phyloP scores from a whole-genome alignment of 805 yeast genomes.

The Wickerhamiella sergipiensis region DNA sequence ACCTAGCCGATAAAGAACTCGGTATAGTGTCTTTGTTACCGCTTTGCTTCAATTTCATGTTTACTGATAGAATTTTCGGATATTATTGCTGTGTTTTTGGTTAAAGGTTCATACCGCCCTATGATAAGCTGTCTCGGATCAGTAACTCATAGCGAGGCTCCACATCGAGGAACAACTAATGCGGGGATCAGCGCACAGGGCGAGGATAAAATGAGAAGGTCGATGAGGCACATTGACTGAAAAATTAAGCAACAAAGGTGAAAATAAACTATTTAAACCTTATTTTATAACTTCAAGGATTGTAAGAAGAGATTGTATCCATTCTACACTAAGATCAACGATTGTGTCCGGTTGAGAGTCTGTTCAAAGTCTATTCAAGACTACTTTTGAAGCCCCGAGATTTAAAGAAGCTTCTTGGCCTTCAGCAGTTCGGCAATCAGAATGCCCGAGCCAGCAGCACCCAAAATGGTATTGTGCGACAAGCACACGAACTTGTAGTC shows the following conservation, averaged over 20 bases:
- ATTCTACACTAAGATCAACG: too few species aligned
- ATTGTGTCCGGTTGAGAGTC: too few species aligned
- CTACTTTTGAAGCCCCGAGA: too few species aligned
- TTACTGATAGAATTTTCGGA: too few species aligned
- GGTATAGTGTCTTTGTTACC: background rate
- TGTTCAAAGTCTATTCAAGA: too few species aligned
- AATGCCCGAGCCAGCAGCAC: constrained; percentile 98
- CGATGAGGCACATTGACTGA: too few species aligned
- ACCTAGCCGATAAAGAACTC: background rate
- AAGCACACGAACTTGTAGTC: constrained; percentile 95
- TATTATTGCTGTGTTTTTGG: background rate
- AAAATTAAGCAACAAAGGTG: too few species aligned
- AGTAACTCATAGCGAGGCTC: background rate
- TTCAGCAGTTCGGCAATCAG: constrained; percentile 82
- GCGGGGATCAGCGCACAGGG: background rate
- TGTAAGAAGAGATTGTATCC: too few species aligned
- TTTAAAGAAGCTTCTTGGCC: constrained; percentile 59
- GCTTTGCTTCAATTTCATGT: too few species aligned
- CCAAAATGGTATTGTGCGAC: constrained; percentile 93
- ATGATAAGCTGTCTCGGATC: background rate
- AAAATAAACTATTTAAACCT: too few species aligned
- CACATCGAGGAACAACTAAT: background rate
- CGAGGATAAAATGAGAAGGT: background rate
- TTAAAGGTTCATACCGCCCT: background rate
- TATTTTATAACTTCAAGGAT: too few species aligned